phyloP scores from a whole-genome alignment of 1,139 yeast genomes.

The Protomyces lactucae-debilis region DNA sequence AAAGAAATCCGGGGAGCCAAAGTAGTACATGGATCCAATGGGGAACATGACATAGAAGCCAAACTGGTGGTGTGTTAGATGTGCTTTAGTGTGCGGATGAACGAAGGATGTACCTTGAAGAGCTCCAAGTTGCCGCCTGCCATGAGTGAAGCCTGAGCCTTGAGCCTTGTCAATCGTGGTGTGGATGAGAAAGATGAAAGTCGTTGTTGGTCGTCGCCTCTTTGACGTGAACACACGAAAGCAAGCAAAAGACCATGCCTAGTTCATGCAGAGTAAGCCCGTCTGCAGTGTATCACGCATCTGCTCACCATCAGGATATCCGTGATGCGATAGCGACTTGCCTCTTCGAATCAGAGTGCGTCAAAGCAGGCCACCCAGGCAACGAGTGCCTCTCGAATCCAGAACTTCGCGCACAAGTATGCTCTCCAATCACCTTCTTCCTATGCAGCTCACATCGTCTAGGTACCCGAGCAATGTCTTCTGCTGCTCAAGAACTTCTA shows the following conservation, averaged over 20 bases:
- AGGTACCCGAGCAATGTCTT: constrained; percentile 81
- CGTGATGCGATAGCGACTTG: constrained; percentile 28
- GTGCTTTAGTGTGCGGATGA: background rate
- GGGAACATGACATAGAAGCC: constrained; percentile 28
- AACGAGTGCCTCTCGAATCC: constrained; percentile 82
- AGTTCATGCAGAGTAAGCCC: background rate
- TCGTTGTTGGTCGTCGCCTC: background rate
- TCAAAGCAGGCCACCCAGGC: constrained; percentile 61
- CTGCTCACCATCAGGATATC: background rate
- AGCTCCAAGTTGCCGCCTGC: constrained; percentile 25
- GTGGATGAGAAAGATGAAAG: background rate
- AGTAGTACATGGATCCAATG: constrained; percentile 24
- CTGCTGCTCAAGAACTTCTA: constrained; percentile 18
- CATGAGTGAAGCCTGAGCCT: background rate
- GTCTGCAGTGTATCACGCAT: background rate
- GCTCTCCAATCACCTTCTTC: background rate
- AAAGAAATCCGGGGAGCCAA: constrained; percentile 24
- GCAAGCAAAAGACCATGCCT: background rate
- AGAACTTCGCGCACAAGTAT: constrained; percentile 47
- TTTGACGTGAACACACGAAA: background rate
- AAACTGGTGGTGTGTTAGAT: background rate
- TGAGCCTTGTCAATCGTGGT: too few species aligned
- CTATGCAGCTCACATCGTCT: constrained; percentile 38
- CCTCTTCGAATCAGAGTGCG: constrained; percentile 26
- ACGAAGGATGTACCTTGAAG: constrained; percentile 6